These are phyloP conservation scores for Arthrobotrys entomopaga DNA, from an alignment of 2,329 filamentous ascomycete genomes.

Conservation along the genomic window DNA sequence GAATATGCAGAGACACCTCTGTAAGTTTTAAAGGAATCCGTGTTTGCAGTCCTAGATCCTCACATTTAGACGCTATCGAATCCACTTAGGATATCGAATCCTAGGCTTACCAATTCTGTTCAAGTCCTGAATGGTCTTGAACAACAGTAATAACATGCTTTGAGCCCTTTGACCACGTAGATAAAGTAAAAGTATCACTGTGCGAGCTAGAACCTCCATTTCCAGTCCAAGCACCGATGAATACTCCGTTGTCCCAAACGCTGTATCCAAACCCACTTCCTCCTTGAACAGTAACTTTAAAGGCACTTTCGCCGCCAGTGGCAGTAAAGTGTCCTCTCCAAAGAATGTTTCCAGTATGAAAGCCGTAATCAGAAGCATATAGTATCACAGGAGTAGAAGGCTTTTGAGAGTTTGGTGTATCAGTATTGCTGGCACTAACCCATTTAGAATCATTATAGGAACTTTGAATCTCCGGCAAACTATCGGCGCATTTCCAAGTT, in stretches of 20 bases:
- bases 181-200: conserved; percentile 69
- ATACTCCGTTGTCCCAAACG: conserved; percentile 72
- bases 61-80: too few relatives aligned
- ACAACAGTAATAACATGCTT: conserved; percentile 74
- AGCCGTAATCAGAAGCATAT: conserved; percentile 78
- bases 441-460: conserved; percentile 76
- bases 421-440: conserved; percentile 69
- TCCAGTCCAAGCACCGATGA: conserved; percentile 73
- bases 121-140: conserved; percentile 77
- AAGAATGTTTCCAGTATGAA: conserved; percentile 74
- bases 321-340: conserved; percentile 77
- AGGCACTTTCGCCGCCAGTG: conserved; percentile 68
- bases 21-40: conserved; percentile 67
- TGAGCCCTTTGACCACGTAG: conserved; percentile 65
- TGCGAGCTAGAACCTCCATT: conserved; percentile 65
- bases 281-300: conserved; percentile 72
- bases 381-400: conserved; percentile 73
- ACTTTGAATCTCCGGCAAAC: conserved; percentile 73
- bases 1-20: conserved; percentile 72
- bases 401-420: conserved; percentile 70
- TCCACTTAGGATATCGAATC: conserved; percentile 19
- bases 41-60: conserved; percentile 64
- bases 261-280: conserved; percentile 75
- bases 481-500: conserved; percentile 71
- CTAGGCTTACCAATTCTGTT: conserved; percentile 73